These are phyloP conservation scores for Lepidium campestre DNA, from an alignment of 441 rosid species.

Conservation along the genomic window DNA sequence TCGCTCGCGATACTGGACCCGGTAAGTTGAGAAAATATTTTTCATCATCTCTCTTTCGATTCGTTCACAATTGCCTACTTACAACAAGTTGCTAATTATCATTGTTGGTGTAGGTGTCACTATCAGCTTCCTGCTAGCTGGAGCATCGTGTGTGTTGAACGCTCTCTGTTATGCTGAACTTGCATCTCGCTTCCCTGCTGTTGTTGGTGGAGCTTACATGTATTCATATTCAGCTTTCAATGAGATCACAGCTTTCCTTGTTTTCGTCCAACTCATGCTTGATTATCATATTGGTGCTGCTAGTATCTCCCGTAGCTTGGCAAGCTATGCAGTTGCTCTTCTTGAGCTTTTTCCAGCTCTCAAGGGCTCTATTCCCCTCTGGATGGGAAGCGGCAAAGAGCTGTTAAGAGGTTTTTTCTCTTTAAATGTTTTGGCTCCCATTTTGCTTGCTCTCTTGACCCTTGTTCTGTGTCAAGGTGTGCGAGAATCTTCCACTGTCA, in stretches of 20 bases:
- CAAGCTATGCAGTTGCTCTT: conserved; percentile 66
- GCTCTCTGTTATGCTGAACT: conserved; percentile 94
- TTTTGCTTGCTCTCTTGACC: conserved; percentile 65
- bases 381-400: conserved; percentile 87
- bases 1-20: conserved; percentile 92
- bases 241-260: conserved; percentile 89
- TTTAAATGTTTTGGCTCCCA: conserved; percentile 71
- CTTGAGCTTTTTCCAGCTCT: conserved; percentile 71
- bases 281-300: conserved; percentile 98
- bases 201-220: conserved; percentile 97
- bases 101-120: conserved; percentile 64
- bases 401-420: conserved; percentile 83
- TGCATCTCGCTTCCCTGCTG: conserved; percentile 91
- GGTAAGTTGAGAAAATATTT: conserved; percentile 35
- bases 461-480: conserved; percentile 70
- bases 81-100: not conserved
- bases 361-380: conserved; percentile 56
- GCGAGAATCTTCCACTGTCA: conserved; percentile 70
- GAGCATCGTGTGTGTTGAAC: conserved; percentile 81
- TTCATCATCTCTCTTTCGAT: not conserved
- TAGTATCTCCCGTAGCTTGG: conserved; percentile 89
- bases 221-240: conserved; percentile 85
- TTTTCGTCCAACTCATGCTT: conserved; percentile 84
- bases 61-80: not conserved
- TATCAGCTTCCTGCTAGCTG: conserved; percentile 81